phyloP scores from a whole-genome alignment of 768 basidiomycete species.

The Tricholoma furcatifolium region DNA sequence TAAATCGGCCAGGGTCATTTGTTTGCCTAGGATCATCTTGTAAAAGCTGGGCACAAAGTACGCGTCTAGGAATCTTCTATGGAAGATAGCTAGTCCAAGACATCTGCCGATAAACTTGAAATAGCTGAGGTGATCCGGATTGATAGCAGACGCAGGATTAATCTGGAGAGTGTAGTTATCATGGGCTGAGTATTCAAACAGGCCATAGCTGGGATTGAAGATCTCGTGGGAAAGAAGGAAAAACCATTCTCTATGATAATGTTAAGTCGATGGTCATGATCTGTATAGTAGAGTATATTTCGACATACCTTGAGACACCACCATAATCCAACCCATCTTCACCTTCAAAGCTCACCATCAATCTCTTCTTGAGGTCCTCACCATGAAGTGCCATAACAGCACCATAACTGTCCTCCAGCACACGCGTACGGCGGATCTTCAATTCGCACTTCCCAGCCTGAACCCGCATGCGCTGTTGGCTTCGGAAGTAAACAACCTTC shows the following conservation, averaged over 20 bases:
- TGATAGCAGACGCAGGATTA: constrained; percentile 73
- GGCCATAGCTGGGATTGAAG: constrained; percentile 80
- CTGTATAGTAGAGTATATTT: background rate
- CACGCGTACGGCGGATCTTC: constrained; percentile 75
- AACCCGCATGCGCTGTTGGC: constrained; percentile 80
- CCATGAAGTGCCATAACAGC: constrained; percentile 81
- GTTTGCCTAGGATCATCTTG: constrained; percentile 71
- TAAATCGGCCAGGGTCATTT: constrained; percentile 58
- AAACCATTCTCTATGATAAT: constrained; percentile 72
- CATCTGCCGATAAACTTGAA: constrained; percentile 81
- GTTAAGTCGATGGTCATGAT: constrained; percentile 5
- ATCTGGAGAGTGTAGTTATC: constrained; percentile 83
- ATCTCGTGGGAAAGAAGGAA: constrained; percentile 82
- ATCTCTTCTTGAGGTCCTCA: constrained; percentile 64
- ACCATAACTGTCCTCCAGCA: constrained; percentile 85
- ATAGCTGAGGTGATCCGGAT: constrained; percentile 75
- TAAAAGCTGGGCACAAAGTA: constrained; percentile 82
- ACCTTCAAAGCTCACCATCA: constrained; percentile 76
- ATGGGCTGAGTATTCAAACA: constrained; percentile 78
- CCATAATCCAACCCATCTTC: constrained; percentile 82
- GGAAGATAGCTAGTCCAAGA: constrained; percentile 75
- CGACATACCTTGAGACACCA: constrained; percentile 64
- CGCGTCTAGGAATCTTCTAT: constrained; percentile 74
- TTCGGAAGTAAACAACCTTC: constrained; percentile 91
- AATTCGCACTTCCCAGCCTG: constrained; percentile 83